Evolutionary conservation across 2,329 filamentous ascomycete genomes (phyloP), one percentile per base, ranked within the genome.

Genomic region (Dothistroma septosporum): DNA sequence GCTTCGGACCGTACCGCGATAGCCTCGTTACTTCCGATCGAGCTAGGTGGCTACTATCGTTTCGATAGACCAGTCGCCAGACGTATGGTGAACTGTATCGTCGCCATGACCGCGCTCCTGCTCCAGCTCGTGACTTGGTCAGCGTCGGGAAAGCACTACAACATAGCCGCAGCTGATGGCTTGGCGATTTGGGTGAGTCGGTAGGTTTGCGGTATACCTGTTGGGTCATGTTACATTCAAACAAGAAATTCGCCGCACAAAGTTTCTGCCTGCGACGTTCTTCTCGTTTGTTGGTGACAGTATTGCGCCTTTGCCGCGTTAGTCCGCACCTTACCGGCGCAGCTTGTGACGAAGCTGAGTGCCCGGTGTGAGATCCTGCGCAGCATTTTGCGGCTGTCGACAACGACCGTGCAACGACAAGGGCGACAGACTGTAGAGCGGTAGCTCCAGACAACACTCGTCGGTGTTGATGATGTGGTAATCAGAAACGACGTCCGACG

Each of bases 1-100:
- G 52, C 52, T 54, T 54, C 52, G 52, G 52, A 33, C 52, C 52
- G 52, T n/a, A 54, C 52, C 32, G 32, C 12, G 21, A 19, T 9
- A 44, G 41, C n/a, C 19, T 41, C 52, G 32, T 37, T 24, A 32
- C 31, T 37, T 24, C 31, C 28, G 50, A 1, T 53, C 14, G 48
- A 24, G 48, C 14, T 52, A 28, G 24, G 24, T 28, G 3, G 24
- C 24, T 28, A 6, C 6, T 28, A 28, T 28, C 24, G 24, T 28
- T 28, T 28, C 6, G 24, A 28, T 28, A 28, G 24, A 28, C 24
- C 24, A 28, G 24, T 28, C 6, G 6, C 24, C 24, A 2, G 24
- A 28, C 6, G 24, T 6, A 28, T 28, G 24, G 24, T 28, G 3
- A 6, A 28, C 6, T 28, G 3, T 6, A 3, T 28, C 24, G 24